A percentile compares a stretch with the other conserved stretches of the same genome.
These are phyloP conservation scores for Fusarium domesticum DNA, from an alignment of 2,329 filamentous ascomycete species.

Conservation along the genomic window DNA sequence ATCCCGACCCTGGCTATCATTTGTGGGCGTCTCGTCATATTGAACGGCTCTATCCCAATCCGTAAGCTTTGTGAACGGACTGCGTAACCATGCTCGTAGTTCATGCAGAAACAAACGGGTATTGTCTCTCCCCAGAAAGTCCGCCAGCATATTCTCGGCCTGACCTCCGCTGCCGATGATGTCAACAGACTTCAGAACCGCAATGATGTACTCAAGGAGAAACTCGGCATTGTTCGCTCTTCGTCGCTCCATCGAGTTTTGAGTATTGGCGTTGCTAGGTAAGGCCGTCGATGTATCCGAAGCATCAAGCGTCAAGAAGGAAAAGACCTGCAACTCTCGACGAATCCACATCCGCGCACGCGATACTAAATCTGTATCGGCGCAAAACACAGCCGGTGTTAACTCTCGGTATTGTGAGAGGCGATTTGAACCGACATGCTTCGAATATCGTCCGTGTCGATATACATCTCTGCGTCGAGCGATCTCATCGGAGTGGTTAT, in stretches of 20 bases:
- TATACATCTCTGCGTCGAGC: constrained; percentile 69
- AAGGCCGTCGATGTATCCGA: constrained; percentile 13
- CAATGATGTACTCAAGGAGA: constrained; percentile 79
- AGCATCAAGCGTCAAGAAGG: constrained; percentile 55
- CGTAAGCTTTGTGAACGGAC: constrained; percentile 67
- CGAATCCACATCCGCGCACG: constrained; percentile 79
- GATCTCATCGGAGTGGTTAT: constrained; percentile 17
- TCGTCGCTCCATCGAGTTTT: constrained; percentile 21
- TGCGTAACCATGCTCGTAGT: constrained; percentile 75
- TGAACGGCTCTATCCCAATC: constrained; percentile 82
- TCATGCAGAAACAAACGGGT: constrained; percentile 81
- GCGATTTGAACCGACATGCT: constrained; percentile 78
- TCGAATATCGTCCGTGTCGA: constrained; percentile 65
- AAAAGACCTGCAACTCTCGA: constrained; percentile 80
- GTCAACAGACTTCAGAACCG: constrained; percentile 79
- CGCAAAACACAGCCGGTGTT: constrained; percentile 62
- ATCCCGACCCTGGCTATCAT: background rate
- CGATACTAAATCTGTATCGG: constrained; percentile 65
- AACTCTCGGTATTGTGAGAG: constrained; percentile 74
- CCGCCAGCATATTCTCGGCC: constrained; percentile 73
- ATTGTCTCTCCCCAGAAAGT: constrained; percentile 73
- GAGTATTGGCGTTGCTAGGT: constrained; percentile 2
- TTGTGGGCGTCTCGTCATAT: constrained; percentile 46
- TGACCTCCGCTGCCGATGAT: constrained; percentile 74
- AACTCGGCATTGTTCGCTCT: constrained; percentile 74